These are phyloP conservation scores for Aureobasidium lini DNA, from an alignment of 2,329 filamentous ascomycete species.

Conservation along the genomic window DNA sequence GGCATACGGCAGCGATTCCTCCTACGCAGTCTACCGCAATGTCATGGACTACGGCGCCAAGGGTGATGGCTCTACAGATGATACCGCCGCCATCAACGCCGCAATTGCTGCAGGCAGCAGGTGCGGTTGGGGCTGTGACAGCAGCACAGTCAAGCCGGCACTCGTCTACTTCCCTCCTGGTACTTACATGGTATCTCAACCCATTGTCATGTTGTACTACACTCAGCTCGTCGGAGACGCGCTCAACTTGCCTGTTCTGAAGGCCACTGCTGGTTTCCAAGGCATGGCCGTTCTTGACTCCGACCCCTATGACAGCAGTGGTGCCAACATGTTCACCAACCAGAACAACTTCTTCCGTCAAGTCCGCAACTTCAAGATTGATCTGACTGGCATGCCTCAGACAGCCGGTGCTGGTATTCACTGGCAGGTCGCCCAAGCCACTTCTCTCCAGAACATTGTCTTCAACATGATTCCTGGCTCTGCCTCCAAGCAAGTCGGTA, in stretches of 20 bases:
- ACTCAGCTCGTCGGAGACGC: conserved; percentile 87
- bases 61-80: conserved; percentile 64
- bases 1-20: conserved; percentile 50
- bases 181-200: conserved; percentile 72
- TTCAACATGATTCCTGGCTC: conserved; percentile 48
- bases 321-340: conserved; percentile 34
- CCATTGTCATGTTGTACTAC: conserved; percentile 83
- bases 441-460: conserved; percentile 54
- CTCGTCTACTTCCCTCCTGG: conserved; percentile 88
- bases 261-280: conserved; percentile 48
- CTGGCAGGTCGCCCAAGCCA: conserved; percentile 50
- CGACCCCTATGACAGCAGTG: conserved; percentile 65
- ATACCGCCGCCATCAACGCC: conserved; percentile 79
- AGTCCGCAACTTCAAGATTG: conserved; percentile 47
- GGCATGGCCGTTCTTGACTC: conserved; percentile 88
- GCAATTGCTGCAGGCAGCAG: conserved; percentile 72
- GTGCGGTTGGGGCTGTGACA: conserved; percentile 76
- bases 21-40: conserved; percentile 55
- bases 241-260: conserved; percentile 54
- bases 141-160: conserved; percentile 72
- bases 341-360: conserved; percentile 50
- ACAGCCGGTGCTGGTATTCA: conserved; percentile 37
- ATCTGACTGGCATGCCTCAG: conserved; percentile 33
- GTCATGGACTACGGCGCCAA: conserved; percentile 37
- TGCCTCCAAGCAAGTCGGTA: conserved; percentile 47